Evolutionary conservation across 495 filamentous ascomycete genomes (phyloP), one percentile per base, ranked within the genome.

Genomic region (Alectoria sarmentosa): DNA sequence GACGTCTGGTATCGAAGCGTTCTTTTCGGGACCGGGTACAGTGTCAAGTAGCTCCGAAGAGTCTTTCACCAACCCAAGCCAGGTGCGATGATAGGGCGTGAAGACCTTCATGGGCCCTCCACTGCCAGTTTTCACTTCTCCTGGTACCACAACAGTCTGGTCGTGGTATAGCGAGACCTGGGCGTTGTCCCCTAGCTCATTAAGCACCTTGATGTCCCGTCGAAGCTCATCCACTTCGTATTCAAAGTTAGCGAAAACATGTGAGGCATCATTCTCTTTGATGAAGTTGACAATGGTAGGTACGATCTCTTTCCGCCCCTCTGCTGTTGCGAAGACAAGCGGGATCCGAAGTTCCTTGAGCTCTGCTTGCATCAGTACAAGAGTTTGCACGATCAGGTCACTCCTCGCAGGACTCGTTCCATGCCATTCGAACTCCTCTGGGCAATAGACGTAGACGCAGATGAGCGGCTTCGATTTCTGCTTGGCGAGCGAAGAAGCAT

Each of bases 181-280:
- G n/a, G 70, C 69, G 17, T 70, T 64, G 26, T 71, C 64, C 17
- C 70, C 66, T 5, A 72, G 46, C 0, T 69, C 62, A 42, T 73
- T 65, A 4, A 76, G 66, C 8, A 78, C 64, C 39, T 73, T 71
- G 63, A 75, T 72, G 28, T 80, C 77, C 7, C 77, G 65, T 61
- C 87, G 74, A 38, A 91, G 70, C 74, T 92, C 89, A 68, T 92
- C 89, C 14, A 90, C 86, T 72, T 92, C 89, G 71, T 91, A 91
- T 69, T 92, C 89, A 44, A 87, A 80, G 65, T 90, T 89, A 26
- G 84, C 82, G 65, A 82, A 91, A 11, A 91, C 44, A 65, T 90
- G 87, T 2, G 70, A 73, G 10, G 76, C 65, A 19, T 72, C 66
- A 41, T 80, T 70, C 28, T 76, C 69, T 42, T 70, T 70, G 9